Percentiles rank a stretch among this genome's conserved stretches.
These are phyloP conservation scores for Conticribra weissflogii DNA, from an alignment of 108 stramenopile genomes.

Conservation along the genomic window DNA sequence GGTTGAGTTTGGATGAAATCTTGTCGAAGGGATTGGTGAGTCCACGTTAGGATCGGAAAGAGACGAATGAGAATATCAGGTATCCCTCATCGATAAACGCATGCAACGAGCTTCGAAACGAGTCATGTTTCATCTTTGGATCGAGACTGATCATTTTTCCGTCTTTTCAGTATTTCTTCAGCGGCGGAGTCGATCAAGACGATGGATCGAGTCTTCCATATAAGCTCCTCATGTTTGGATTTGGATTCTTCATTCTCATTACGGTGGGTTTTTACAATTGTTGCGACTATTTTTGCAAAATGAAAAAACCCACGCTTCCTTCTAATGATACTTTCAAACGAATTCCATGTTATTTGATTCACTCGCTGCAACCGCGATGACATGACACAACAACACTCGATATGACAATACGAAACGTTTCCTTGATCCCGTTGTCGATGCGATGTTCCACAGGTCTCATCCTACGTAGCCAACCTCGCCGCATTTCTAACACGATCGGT, in stretches of 20 bases:
- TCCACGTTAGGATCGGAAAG: too few species aligned
- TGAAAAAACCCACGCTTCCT: too few species aligned
- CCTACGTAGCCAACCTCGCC: constrained; percentile 23
- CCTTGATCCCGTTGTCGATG: not conserved
- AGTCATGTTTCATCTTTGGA: too few species aligned
- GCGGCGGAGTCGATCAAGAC: constrained; percentile 22
- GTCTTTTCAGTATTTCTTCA: constrained; percentile 7
- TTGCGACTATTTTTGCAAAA: too few species aligned
- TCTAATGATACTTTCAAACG: too few species aligned
- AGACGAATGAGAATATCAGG: too few species aligned
- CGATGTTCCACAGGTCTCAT: not conserved
- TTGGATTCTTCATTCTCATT: constrained; percentile 25
- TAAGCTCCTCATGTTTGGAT: constrained; percentile 23
- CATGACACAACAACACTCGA: too few species aligned
- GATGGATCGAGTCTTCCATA: constrained; percentile 6
- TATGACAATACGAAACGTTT: too few species aligned
- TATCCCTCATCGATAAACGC: too few species aligned
- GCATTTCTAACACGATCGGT: constrained; percentile 13
- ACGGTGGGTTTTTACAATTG: not conserved
- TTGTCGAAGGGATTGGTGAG: not conserved
- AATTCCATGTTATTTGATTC: too few species aligned
- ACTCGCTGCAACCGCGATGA: too few species aligned
- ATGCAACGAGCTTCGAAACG: too few species aligned
- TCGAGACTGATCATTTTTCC: constrained; percentile 1
- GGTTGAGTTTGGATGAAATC: not conserved